Conservation (phyloP, 257 asterid genomes). For the Solanum medicagineum region DNA sequence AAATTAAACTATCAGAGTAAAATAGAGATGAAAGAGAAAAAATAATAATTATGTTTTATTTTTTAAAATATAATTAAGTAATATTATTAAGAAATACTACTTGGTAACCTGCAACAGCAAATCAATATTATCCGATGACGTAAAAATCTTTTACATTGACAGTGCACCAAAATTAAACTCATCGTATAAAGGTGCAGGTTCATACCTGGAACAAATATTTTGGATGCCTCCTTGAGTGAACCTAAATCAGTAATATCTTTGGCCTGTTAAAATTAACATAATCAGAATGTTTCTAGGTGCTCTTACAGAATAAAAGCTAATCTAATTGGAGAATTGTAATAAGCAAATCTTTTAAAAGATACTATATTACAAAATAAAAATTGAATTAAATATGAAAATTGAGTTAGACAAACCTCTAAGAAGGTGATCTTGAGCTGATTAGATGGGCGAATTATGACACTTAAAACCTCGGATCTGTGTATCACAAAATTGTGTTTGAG, state of each 20-base stretch:
- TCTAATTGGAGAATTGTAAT: neutral
- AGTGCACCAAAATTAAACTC: too few relatives aligned
- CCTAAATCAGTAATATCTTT: slow-evolving; percentile 82
- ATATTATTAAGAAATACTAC: too few relatives aligned
- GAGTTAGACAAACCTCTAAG: slow-evolving; percentile 61
- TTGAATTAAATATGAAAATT: too few relatives aligned
- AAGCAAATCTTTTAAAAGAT: neutral
- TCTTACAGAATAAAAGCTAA: neutral
- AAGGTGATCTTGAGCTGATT: slow-evolving; percentile 90
- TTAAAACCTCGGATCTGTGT: slow-evolving; percentile 76
- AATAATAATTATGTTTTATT: too few relatives aligned
- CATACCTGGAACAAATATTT: slow-evolving; percentile 81
- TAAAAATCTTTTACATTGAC: too few relatives aligned
- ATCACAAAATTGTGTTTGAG: slow-evolving; percentile 2
- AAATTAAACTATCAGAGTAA: too few relatives aligned
- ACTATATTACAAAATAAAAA: too few relatives aligned
- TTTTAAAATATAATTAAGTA: too few relatives aligned
- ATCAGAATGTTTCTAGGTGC: neutral
- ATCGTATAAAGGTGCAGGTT: too few relatives aligned
- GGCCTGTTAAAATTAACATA: slow-evolving; percentile 40
- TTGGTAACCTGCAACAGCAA: too few relatives aligned
- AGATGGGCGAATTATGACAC: slow-evolving; percentile 71
- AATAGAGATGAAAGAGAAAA: too few relatives aligned
- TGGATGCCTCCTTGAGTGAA: slow-evolving; percentile 76
- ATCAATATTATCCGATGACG: too few relatives aligned